phyloP scores from a whole-genome alignment of 176 grass and related monocot genomes.

The Juncus effusus region DNA sequence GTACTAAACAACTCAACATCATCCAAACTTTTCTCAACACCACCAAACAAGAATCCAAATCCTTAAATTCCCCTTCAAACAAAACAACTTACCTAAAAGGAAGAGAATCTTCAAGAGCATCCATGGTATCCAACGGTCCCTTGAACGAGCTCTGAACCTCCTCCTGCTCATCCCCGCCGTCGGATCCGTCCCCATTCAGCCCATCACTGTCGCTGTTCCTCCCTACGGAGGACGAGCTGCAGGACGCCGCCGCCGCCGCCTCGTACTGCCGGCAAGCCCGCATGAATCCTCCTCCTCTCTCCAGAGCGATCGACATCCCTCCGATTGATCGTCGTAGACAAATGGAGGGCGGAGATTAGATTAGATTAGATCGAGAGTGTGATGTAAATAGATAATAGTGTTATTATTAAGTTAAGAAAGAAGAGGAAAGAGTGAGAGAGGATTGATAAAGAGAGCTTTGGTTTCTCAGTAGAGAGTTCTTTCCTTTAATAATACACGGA shows the following conservation, averaged over 20 bases:
- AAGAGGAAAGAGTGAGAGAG: constrained; percentile 1
- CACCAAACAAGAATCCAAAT: constrained; percentile 25
- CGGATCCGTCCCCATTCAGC: constrained; percentile 43
- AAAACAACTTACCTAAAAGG: constrained; percentile 49
- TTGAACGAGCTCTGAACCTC: constrained; percentile 88
- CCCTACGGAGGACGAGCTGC: constrained; percentile 54
- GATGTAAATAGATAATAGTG: not conserved
- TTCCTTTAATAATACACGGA: not conserved
- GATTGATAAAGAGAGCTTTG: not conserved
- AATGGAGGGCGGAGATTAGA: constrained; percentile 25
- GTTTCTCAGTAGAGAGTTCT: not conserved
- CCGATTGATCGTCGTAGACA: constrained; percentile 11
- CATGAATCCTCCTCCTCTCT: constrained; percentile 31
- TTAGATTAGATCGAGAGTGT: not conserved
- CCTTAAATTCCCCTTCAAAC: constrained; percentile 8
- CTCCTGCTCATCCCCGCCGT: constrained; percentile 66
- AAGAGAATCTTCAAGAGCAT: constrained; percentile 79
- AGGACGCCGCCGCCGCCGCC: constrained; percentile 35
- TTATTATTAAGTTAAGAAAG: not conserved
- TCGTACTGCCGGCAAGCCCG: constrained; percentile 39
- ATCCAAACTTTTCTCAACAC: not conserved
- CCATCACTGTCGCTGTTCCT: constrained; percentile 56
- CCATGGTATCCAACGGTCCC: constrained; percentile 86
- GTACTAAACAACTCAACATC: constrained; percentile 29
- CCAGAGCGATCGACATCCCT: constrained; percentile 74